Percentiles rank a stretch among this genome's conserved stretches.
phyloP scores from a whole-genome alignment of 2,329 filamentous ascomycete genomes.

The Fusarium sp. region DNA sequence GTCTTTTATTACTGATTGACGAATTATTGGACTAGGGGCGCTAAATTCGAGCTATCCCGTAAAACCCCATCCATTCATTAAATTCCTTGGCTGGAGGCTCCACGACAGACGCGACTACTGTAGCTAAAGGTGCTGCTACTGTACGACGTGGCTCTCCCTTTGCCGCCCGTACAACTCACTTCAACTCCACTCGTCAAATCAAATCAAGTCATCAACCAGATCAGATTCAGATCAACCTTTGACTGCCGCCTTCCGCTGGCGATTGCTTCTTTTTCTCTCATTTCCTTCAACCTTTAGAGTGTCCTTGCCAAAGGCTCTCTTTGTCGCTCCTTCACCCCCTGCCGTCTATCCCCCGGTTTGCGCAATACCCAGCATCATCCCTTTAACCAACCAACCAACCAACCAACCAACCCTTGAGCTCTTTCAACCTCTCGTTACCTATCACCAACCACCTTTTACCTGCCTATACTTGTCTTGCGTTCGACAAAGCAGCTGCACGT shows the following conservation, averaged over 20 bases:
- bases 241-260: constrained; percentile 31
- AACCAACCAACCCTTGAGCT: not conserved
- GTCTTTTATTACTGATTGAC: constrained; percentile 1
- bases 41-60: constrained; percentile 30
- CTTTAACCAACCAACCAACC: not conserved
- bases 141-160: constrained; percentile 40
- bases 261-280: constrained; percentile 25
- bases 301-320: constrained; percentile 22
- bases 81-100: constrained; percentile 23
- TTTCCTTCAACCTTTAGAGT: constrained; percentile 15
- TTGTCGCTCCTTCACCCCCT: constrained; percentile 20
- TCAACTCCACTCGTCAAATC: constrained; percentile 5
- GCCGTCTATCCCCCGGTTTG: constrained; percentile 10
- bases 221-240: constrained; percentile 13
- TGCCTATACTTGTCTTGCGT: constrained; percentile 8
- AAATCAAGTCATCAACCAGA: not conserved
- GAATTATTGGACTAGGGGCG: constrained; percentile 24
- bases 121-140: too few species aligned
- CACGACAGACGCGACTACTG: constrained; percentile 34
- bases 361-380: constrained; percentile 24
- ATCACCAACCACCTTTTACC: too few species aligned
- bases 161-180: constrained; percentile 30
- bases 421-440: constrained; percentile 4
- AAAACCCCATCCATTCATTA: constrained; percentile 28
- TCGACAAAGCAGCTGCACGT: constrained; percentile 24